These are phyloP conservation scores for Agaricus bisporus DNA, from an alignment of 768 basidiomycete genomes.

Conservation along the genomic window DNA sequence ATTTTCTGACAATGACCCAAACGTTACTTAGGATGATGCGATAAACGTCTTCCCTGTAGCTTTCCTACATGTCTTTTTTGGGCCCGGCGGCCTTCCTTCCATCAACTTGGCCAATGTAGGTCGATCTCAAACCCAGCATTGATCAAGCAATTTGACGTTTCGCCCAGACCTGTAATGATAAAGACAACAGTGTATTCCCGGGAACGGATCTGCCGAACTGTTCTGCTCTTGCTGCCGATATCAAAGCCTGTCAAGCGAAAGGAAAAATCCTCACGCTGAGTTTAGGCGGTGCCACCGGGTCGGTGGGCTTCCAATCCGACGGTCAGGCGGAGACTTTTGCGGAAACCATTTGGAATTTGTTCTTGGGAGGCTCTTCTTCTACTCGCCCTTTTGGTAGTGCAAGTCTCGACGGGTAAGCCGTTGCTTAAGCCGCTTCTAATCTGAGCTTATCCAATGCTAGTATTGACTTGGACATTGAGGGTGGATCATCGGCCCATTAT, in stretches of 20 bases:
- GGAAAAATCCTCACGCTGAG: slow-evolving; percentile 58
- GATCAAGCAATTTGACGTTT: background rate
- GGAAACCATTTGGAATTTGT: slow-evolving; percentile 65
- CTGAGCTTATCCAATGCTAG: slow-evolving; percentile 19
- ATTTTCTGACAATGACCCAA: background rate
- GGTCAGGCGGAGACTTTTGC: slow-evolving; percentile 54
- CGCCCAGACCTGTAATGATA: slow-evolving; percentile 55
- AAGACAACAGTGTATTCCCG: slow-evolving; percentile 49
- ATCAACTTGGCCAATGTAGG: slow-evolving; percentile 66
- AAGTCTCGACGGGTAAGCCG: slow-evolving; percentile 60
- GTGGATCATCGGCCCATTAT: slow-evolving; percentile 47
- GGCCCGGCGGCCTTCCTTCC: slow-evolving; percentile 53
- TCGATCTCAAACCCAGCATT: background rate
- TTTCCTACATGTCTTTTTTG: slow-evolving; percentile 64
- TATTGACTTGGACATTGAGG: slow-evolving; percentile 72
- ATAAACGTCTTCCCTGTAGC: slow-evolving; percentile 67
- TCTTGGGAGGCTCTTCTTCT: slow-evolving; percentile 49
- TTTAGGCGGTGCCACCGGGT: slow-evolving; percentile 57
- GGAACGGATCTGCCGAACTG: slow-evolving; percentile 63
- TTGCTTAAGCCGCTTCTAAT: background rate
- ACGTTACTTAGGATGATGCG: slow-evolving; percentile 43
- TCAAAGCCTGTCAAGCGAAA: slow-evolving; percentile 56
- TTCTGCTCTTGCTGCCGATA: slow-evolving; percentile 50
- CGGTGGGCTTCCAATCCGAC: slow-evolving; percentile 53
- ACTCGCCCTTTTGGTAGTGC: slow-evolving; percentile 70